phyloP scores from a whole-genome alignment of 2,329 filamentous ascomycete genomes.

The Botrytis medusae region DNA sequence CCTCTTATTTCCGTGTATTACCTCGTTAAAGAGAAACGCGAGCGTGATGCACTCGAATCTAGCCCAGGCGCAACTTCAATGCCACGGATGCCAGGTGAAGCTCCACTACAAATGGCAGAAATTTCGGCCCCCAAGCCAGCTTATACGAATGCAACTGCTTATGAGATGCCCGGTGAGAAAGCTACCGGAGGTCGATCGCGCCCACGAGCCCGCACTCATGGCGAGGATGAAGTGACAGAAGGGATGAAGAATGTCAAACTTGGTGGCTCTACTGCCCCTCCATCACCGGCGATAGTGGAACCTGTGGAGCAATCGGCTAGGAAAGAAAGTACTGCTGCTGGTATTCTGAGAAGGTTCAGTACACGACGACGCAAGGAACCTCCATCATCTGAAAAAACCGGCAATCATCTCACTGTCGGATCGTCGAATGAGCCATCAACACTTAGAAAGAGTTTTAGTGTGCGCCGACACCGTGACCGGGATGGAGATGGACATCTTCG shows the following conservation, averaged over 20 bases:
- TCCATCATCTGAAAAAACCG: conserved; percentile 47
- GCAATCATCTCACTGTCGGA: conserved; percentile 76
- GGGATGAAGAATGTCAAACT: conserved; percentile 65
- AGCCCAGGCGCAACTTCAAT: conserved; percentile 60
- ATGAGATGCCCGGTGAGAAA: conserved; percentile 87
- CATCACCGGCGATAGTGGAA: conserved; percentile 52
- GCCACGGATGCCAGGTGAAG: conserved; percentile 55
- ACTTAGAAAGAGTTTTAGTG: conserved; percentile 85
- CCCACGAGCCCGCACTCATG: conserved; percentile 86
- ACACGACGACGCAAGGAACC: conserved; percentile 75
- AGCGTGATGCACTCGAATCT: conserved; percentile 63
- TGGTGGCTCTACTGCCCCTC: conserved; percentile 47
- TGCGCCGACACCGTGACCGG: conserved; percentile 61
- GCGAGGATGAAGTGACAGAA: conserved; percentile 85
- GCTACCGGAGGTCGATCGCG: conserved; percentile 80
- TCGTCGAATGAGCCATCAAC: conserved; percentile 67
- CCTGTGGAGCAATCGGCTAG: conserved; percentile 64
- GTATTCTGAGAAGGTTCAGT: conserved; percentile 85
- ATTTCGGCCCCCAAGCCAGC: conserved; percentile 80
- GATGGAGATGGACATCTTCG: conserved; percentile 48
- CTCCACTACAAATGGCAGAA: conserved; percentile 63
- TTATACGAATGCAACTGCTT: conserved; percentile 80
- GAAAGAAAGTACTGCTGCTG: conserved; percentile 84
- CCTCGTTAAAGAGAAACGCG: conserved; percentile 90
- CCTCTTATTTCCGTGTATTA: conserved; percentile 94